Conservation (phyloP, 1,139 yeast species). For the Ogataea hybrid region DNA sequence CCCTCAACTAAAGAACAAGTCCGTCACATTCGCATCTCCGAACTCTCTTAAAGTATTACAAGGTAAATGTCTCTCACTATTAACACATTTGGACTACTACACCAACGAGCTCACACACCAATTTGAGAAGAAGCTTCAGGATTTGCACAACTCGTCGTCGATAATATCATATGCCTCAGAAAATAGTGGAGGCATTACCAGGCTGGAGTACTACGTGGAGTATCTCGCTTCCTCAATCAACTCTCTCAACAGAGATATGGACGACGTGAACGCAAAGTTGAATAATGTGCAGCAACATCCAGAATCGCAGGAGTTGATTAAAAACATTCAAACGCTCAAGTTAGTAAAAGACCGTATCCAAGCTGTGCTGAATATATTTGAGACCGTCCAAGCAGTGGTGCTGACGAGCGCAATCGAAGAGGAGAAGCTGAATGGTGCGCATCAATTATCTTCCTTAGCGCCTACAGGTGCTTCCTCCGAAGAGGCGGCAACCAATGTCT, state of each 20-base stretch:
- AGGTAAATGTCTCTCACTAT: constrained; percentile 39
- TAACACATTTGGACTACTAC: constrained; percentile 60
- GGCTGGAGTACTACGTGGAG: constrained; percentile 63
- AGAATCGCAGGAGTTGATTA: constrained; percentile 31
- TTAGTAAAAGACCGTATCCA: constrained; percentile 43
- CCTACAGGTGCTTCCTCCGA: constrained; percentile 7
- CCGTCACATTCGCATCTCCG: constrained; percentile 27
- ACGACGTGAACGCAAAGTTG: constrained; percentile 33
- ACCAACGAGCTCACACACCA: constrained; percentile 54
- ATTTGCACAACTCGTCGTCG: constrained; percentile 41
- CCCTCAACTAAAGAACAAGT: constrained; percentile 19
- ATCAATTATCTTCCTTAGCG: constrained; percentile 5
- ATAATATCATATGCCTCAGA: constrained; percentile 35
- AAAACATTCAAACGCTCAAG: constrained; percentile 43
- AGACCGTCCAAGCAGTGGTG: constrained; percentile 39
- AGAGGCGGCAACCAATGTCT: constrained; percentile 19
- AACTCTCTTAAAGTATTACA: constrained; percentile 35
- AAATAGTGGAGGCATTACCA: constrained; percentile 37
- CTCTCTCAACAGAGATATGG: constrained; percentile 51
- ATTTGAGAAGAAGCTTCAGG: constrained; percentile 46
- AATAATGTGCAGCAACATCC: constrained; percentile 17
- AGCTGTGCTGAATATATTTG: constrained; percentile 45
- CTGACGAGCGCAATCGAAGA: constrained; percentile 26
- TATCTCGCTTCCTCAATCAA: constrained; percentile 56
- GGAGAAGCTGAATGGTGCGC: constrained; percentile 4